Conservation (phyloP, 192 early-diverging fungal genomes). For the Entomortierella beljakovae region DNA sequence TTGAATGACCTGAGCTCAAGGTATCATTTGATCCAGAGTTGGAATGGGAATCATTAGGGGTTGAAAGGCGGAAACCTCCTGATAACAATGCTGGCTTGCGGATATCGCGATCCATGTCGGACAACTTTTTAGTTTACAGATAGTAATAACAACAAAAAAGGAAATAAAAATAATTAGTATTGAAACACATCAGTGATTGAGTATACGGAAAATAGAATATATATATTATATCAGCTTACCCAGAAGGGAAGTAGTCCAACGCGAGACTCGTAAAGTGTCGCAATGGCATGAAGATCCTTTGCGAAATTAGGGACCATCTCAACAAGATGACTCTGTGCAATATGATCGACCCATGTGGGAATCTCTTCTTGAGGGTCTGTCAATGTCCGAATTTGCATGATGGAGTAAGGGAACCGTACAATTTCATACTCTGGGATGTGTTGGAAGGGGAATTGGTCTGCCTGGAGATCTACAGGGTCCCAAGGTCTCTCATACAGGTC, state of each 20-base stretch:
- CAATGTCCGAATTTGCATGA: conserved; percentile 49
- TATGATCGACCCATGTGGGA: conserved; percentile 81
- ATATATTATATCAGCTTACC: conserved; percentile 13
- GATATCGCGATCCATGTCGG: conserved; percentile 65
- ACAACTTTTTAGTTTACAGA: conserved; percentile 29
- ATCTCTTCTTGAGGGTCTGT: conserved; percentile 64
- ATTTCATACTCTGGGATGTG: conserved; percentile 38
- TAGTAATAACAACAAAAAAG: not conserved
- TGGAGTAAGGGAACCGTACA: conserved; percentile 48
- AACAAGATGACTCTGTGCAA: conserved; percentile 75
- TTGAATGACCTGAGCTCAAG: conserved; percentile 14
- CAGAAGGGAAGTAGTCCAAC: conserved; percentile 63
- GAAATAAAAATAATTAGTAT: not conserved
- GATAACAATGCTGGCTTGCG: conserved; percentile 54
- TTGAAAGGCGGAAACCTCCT: conserved; percentile 29
- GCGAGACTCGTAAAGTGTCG: conserved; percentile 56
- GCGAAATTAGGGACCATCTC: conserved; percentile 63
- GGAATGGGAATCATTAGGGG: conserved; percentile 31
- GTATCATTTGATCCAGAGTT: conserved; percentile 38
- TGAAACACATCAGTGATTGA: conserved; percentile 6
- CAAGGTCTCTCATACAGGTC: conserved; percentile 27
- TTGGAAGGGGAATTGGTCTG: conserved; percentile 54
- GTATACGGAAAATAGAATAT: not conserved
- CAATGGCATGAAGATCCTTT: conserved; percentile 61
- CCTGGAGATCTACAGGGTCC: conserved; percentile 65